A percentile compares a stretch with the other conserved stretches of the same genome.
These are phyloP conservation scores for Aphanomyces astaci DNA, from an alignment of 352 stramenopile species.

Conservation along the genomic window DNA sequence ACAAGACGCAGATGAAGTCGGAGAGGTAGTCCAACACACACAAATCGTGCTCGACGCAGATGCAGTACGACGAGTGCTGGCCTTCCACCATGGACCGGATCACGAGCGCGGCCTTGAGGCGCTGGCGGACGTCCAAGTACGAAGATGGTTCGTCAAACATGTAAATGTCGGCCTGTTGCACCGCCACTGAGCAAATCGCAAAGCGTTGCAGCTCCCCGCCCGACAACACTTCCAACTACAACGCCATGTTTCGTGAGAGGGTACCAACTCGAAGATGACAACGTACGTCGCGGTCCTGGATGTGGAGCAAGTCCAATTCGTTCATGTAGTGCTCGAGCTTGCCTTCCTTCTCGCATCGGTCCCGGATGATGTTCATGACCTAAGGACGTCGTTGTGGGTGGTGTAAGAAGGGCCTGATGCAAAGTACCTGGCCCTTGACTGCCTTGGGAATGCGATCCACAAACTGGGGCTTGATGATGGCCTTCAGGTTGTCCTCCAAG, in stretches of 20 bases:
- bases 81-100: slow-evolving; percentile 95
- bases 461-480: slow-evolving; percentile 99
- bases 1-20: slow-evolving; percentile 99
- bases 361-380: slow-evolving; percentile 88
- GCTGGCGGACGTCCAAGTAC: slow-evolving; percentile 99
- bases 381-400: no score
- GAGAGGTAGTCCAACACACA: slow-evolving; percentile 99
- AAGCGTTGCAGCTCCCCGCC: slow-evolving; percentile 99
- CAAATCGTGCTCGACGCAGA: slow-evolving; percentile 99
- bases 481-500: slow-evolving; percentile 98
- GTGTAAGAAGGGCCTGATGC: no score
- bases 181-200: slow-evolving; percentile 94
- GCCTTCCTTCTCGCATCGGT: slow-evolving; percentile 88
- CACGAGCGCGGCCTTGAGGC: slow-evolving; percentile 95
- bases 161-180: slow-evolving; percentile 98
- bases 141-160: slow-evolving; percentile 99
- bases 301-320: slow-evolving; percentile 94
- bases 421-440: slow-evolving; percentile 85
- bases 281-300: slow-evolving; percentile 95
- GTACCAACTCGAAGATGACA: slow-evolving; percentile 28
- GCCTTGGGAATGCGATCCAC: slow-evolving; percentile 99
- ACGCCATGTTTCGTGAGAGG: neutral
- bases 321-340: slow-evolving; percentile 79
- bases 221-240: slow-evolving; percentile 66
- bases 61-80: slow-evolving; percentile 88